Conservation (phyloP, 176 grass and related monocot species). For the Hyparrhenia diplandra region DNA sequence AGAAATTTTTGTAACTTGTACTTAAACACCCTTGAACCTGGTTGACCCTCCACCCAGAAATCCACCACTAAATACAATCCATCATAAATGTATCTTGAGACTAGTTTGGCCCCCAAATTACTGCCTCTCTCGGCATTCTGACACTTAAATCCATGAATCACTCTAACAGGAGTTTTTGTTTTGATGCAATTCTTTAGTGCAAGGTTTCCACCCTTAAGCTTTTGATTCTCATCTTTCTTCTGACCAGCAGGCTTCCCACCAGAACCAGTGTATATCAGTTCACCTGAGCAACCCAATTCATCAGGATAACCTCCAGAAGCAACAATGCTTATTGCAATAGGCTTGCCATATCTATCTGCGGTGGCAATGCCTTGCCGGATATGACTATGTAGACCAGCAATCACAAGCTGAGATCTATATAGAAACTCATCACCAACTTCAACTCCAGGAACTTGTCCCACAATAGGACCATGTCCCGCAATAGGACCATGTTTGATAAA, state of each 20-base stretch:
- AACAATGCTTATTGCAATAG: constrained; percentile 69
- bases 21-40: constrained; percentile 48
- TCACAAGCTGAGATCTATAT: constrained; percentile 60
- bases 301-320: constrained; percentile 74
- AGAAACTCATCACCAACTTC: constrained; percentile 92
- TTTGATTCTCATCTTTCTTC: constrained; percentile 60
- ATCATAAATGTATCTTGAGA: constrained; percentile 63
- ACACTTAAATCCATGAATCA: constrained; percentile 65
- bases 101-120: constrained; percentile 32
- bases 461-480: too few relatives aligned
- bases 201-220: constrained; percentile 58
- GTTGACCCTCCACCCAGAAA: constrained; percentile 30
- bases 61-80: constrained; percentile 61
- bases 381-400: constrained; percentile 59
- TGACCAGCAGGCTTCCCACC: constrained; percentile 57
- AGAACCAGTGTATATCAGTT: constrained; percentile 78
- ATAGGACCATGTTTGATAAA: constrained; percentile 39
- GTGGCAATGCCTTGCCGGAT: constrained; percentile 63
- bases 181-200: constrained; percentile 69
- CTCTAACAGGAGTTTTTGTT: constrained; percentile 46
- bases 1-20: constrained; percentile 44
- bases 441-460: constrained; percentile 64
- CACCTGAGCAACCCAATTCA: constrained; percentile 53
- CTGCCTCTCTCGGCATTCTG: constrained; percentile 8
- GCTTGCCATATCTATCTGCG: constrained; percentile 26